Evolutionary conservation across 106 monocot species (phyloP).

Genomic region (Dendrobium officinale): DNA sequence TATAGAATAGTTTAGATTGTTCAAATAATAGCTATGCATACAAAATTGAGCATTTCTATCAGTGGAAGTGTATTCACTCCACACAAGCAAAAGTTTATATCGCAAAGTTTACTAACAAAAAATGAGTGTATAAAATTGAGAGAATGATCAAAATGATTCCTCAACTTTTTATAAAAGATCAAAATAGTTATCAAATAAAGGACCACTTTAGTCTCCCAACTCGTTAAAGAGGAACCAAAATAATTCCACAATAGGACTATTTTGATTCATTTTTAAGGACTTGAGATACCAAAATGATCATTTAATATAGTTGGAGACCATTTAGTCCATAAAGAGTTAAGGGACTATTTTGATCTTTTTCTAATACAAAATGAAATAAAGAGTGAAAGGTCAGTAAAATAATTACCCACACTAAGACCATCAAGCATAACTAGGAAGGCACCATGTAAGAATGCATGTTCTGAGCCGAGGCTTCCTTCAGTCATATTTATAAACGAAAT

Average conservation of each 20-base stretch:
- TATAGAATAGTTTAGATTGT: no score
- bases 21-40: background rate
- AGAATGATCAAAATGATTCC: background rate
- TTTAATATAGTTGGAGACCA: no score
- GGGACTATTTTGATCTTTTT: no score
- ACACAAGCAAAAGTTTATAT: background rate
- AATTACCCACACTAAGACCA: constrained; percentile 82
- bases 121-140: background rate
- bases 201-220: no score
- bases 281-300: no score
- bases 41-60: background rate
- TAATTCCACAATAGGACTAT: no score
- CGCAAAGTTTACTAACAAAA: background rate
- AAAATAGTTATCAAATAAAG: no score
- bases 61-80: background rate
- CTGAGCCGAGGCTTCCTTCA: constrained; percentile 47
- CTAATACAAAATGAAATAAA: background rate
- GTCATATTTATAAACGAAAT: constrained; percentile 71
- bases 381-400: background rate
- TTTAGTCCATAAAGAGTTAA: no score
- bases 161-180: no score
- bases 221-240: no score
- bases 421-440: constrained; percentile 88
- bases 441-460: constrained; percentile 75
- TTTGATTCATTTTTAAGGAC: no score